A percentile compares a stretch with the other conserved stretches of the same genome.
These are phyloP conservation scores for Aspergillus costaricaensis DNA, from an alignment of 2,329 filamentous ascomycete species.

Conservation along the genomic window DNA sequence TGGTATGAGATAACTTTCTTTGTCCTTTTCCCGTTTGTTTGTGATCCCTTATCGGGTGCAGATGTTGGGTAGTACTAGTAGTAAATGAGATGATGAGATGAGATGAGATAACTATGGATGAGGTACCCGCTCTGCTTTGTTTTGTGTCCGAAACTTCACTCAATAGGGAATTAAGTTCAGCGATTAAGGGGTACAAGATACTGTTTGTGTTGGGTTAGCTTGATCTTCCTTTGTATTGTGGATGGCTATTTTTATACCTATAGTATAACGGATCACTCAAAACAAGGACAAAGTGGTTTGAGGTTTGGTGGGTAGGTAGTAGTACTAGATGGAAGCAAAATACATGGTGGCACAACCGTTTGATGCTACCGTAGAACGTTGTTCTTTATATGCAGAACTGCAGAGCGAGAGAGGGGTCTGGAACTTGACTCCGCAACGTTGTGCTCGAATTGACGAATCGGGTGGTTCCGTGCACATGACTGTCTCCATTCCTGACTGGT, in stretches of 20 bases:
- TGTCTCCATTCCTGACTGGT: not conserved
- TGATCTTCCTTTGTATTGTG: not conserved
- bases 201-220: not conserved
- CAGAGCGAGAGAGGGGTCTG: not conserved
- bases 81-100: not conserved
- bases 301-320: not conserved
- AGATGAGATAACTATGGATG: not conserved
- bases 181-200: not conserved
- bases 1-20: not conserved
- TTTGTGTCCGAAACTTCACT: not conserved
- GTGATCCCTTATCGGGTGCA: too few relatives aligned
- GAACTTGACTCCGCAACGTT: conserved; percentile 2
- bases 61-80: too few relatives aligned
- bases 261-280: not conserved
- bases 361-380: too few relatives aligned
- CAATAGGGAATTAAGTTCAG: not conserved
- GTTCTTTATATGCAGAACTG: not conserved
- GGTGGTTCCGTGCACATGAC: not conserved
- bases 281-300: not conserved
- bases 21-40: not conserved
- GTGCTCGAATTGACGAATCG: conserved; percentile 15
- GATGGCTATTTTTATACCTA: not conserved
- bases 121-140: not conserved
- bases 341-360: not conserved
- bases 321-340: conserved; percentile 28